These are phyloP conservation scores for Colletotrichum simmondsii DNA, from an alignment of 2,329 filamentous ascomycete genomes.

Conservation along the genomic window DNA sequence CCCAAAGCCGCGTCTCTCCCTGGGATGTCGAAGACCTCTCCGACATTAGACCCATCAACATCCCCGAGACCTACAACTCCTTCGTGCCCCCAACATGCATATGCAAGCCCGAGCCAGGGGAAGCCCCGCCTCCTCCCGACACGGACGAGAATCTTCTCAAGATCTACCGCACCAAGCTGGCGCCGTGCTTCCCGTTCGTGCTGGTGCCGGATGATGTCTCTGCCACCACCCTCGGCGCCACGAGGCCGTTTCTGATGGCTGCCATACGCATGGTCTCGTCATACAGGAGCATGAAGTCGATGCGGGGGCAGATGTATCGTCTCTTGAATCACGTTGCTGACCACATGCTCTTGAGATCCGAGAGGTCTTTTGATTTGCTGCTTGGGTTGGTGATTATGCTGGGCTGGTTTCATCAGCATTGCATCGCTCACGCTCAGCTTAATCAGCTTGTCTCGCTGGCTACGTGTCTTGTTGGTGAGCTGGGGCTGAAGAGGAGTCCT, in stretches of 20 bases:
- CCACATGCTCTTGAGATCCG: conserved; percentile 59
- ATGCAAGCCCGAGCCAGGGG: conserved; percentile 54
- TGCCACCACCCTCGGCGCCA: conserved; percentile 49
- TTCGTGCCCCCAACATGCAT: conserved; percentile 58
- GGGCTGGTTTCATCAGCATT: conserved; percentile 66
- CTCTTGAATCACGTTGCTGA: conserved; percentile 59
- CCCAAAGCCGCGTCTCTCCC: conserved; percentile 10
- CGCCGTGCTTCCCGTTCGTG: conserved; percentile 59
- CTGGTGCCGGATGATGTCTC: conserved; percentile 49
- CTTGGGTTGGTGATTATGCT: conserved; percentile 60
- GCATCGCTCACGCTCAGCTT: conserved; percentile 62
- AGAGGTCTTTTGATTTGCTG: conserved; percentile 61
- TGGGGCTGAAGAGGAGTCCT: conserved; percentile 56
- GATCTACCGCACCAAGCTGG: conserved; percentile 55
- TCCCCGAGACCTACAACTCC: conserved; percentile 57
- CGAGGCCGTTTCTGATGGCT: conserved; percentile 59
- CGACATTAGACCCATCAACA: conserved; percentile 41
- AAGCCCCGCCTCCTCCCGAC: conserved; percentile 52
- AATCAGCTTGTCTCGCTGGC: conserved; percentile 62
- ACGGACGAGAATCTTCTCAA: conserved; percentile 58
- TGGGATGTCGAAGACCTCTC: conserved; percentile 27
- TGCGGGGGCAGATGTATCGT: conserved; percentile 61
- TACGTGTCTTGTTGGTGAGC: conserved; percentile 56
- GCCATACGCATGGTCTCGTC: conserved; percentile 63
- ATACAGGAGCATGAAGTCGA: conserved; percentile 56